Evolutionary conservation across 139 green algal genomes (phyloP).

Genomic region (Edaphochlamys debaryana): DNA sequence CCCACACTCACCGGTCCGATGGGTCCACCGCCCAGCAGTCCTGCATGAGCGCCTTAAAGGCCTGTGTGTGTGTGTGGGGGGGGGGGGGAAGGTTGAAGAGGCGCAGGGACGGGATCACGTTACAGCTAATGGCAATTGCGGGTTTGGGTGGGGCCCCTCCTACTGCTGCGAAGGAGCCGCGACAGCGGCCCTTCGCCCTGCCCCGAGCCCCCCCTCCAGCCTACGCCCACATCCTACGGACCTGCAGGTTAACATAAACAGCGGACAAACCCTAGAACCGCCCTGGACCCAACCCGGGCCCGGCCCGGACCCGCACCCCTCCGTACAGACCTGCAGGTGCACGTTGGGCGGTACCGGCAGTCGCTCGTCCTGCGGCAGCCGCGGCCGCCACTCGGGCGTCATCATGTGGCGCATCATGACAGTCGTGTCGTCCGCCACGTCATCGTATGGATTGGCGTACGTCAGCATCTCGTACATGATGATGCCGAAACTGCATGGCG

Average conservation of each 20-base stretch:
- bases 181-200: no score
- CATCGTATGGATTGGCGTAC: conserved; percentile 22
- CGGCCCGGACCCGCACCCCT: no score
- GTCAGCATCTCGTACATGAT: conserved; percentile 52
- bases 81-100: no score
- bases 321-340: conserved; percentile 35
- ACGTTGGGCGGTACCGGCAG: conserved; percentile 25
- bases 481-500: conserved; percentile 23
- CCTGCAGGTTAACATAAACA: no score
- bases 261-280: no score
- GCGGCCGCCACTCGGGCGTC: background rate
- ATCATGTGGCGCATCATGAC: conserved; percentile 23
- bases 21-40: conserved; percentile 36
- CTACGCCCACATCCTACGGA: no score
- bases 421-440: conserved; percentile 6
- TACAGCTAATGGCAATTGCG: no score
- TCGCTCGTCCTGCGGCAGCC: background rate
- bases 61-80: conserved; percentile 5
- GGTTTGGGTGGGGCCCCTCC: no score
- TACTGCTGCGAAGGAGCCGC: no score
- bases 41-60: conserved; percentile 30
- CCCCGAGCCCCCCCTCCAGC: no score
- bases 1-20: conserved; percentile 11
- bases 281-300: no score
- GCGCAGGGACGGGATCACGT: no score